These are phyloP conservation scores for Scheffersomyces cryptocercus DNA, from an alignment of 1,139 yeast species.

Conservation along the genomic window DNA sequence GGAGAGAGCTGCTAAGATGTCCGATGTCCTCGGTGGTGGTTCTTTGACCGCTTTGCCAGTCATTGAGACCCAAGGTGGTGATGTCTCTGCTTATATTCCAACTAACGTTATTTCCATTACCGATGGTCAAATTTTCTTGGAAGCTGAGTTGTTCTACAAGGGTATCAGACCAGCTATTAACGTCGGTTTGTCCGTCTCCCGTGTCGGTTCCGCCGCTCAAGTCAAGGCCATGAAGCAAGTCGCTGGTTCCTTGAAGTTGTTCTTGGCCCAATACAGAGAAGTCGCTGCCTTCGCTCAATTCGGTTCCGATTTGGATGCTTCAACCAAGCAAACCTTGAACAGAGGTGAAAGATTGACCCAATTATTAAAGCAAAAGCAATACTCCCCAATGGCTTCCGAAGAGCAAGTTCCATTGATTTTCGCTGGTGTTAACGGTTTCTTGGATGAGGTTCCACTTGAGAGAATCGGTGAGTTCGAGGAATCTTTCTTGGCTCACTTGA, in stretches of 20 bases:
- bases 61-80: slow-evolving; percentile 99
- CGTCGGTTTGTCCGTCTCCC: slow-evolving; percentile 99
- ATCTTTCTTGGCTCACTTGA: slow-evolving; percentile 87
- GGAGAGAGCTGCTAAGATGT: slow-evolving; percentile 98
- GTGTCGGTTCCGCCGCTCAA: slow-evolving; percentile 99
- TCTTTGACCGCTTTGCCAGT: slow-evolving; percentile 95
- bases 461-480: slow-evolving; percentile 91
- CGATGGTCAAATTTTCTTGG: slow-evolving; percentile 98
- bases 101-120: slow-evolving; percentile 97
- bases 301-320: slow-evolving; percentile 99
- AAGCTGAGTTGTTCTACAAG: slow-evolving; percentile 99
- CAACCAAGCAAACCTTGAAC: slow-evolving; percentile 97
- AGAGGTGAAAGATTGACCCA: slow-evolving; percentile 99
- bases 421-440: slow-evolving; percentile 99
- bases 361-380: slow-evolving; percentile 97
- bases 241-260: slow-evolving; percentile 99
- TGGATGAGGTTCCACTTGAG: slow-evolving; percentile 82
- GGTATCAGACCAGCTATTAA: slow-evolving; percentile 99
- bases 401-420: slow-evolving; percentile 98
- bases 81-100: slow-evolving; percentile 97
- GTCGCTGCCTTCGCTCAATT: slow-evolving; percentile 99
- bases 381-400: slow-evolving; percentile 95
- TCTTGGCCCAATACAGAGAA: slow-evolving; percentile 99
- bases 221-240: slow-evolving; percentile 99
- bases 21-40: slow-evolving; percentile 86